Conservation (phyloP, 148 eudicot genomes). For the Rhododendron vialii region DNA sequence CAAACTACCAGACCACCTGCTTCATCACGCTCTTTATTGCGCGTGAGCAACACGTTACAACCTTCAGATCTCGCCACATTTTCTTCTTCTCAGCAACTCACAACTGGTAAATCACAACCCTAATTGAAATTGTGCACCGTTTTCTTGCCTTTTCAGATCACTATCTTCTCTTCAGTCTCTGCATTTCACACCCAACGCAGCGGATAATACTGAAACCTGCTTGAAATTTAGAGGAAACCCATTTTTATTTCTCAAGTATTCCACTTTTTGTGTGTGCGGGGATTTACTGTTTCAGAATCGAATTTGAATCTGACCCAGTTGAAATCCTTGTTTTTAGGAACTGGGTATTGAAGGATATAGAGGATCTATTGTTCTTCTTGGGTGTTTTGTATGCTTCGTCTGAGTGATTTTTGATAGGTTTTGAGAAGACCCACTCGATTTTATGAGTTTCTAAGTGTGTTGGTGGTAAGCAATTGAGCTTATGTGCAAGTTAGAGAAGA, state of each 20-base stretch:
- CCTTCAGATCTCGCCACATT: neutral
- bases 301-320: neutral
- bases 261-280: neutral
- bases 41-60: neutral
- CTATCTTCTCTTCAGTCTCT: neutral
- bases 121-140: neutral
- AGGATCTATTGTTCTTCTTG: neutral
- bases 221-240: neutral
- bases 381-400: neutral
- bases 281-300: neutral
- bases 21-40: neutral
- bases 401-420: neutral
- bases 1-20: neutral
- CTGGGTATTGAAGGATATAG: neutral
- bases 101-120: neutral
- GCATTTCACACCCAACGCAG: neutral
- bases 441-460: slow-evolving; percentile 4
- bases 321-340: neutral
- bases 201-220: neutral
- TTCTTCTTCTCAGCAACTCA: neutral
- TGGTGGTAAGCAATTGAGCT: neutral
- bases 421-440: neutral
- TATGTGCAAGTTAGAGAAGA: slow-evolving; percentile 1
- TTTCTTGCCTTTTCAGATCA: neutral
- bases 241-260: neutral